These are phyloP conservation scores for Trichosanthes cucumerina DNA, from an alignment of 306 rosid species.

Conservation along the genomic window DNA sequence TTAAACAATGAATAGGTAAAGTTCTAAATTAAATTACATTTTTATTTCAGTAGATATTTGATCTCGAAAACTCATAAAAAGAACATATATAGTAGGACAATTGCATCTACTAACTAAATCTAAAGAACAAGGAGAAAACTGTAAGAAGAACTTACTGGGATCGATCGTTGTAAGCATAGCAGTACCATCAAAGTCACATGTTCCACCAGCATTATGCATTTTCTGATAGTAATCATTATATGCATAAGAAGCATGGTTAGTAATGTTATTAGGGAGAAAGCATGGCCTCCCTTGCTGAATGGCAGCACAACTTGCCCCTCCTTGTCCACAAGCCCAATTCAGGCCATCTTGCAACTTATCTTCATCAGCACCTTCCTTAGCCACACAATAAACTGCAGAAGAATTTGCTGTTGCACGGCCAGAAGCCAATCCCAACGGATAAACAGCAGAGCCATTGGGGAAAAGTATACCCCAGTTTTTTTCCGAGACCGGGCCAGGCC, in stretches of 20 bases:
- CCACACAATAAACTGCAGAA: constrained; percentile 61
- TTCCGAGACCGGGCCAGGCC: constrained; percentile 67
- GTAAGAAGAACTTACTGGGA: constrained; percentile 59
- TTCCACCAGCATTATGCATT: constrained; percentile 61
- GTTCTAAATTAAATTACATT: not conserved
- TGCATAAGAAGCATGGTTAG: constrained; percentile 84
- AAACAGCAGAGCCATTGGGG: constrained; percentile 58
- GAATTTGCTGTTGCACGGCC: constrained; percentile 34
- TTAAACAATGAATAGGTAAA: not conserved
- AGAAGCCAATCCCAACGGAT: constrained; percentile 44
- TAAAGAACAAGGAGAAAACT: constrained; percentile 7
- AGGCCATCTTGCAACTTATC: constrained; percentile 69
- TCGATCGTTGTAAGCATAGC: constrained; percentile 44
- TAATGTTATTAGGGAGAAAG: constrained; percentile 47
- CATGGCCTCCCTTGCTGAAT: constrained; percentile 68
- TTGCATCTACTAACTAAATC: not conserved
- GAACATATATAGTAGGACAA: not conserved
- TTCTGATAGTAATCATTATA: constrained; percentile 78
- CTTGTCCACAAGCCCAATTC: constrained; percentile 93
- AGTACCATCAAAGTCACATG: constrained; percentile 79
- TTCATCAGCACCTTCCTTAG: constrained; percentile 49
- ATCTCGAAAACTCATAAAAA: not conserved
- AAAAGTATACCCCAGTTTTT: constrained; percentile 58
- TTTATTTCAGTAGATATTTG: not conserved
- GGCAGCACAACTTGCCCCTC: constrained; percentile 64